Percentiles rank a stretch among this genome's conserved stretches.
Evolutionary conservation across 2,329 filamentous ascomycete species (phyloP).

Genomic region (Fusarium sp.): DNA sequence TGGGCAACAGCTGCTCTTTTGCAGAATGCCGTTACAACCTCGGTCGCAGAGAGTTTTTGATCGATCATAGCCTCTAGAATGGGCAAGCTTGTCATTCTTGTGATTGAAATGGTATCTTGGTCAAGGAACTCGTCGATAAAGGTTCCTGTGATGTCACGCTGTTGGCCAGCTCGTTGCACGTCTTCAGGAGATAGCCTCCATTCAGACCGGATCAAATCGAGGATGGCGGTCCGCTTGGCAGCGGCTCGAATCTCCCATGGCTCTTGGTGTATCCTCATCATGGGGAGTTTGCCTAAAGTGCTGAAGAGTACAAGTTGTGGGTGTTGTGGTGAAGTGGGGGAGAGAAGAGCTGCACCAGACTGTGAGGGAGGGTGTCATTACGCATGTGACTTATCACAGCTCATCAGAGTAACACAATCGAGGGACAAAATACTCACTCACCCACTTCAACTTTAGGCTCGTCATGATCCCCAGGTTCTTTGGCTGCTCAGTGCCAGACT

Average conservation of each 20-base stretch:
- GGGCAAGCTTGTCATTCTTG: slow-evolving; percentile 9
- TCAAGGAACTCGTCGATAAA: slow-evolving; percentile 40
- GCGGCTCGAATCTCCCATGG: slow-evolving; percentile 36
- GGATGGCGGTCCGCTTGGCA: slow-evolving; percentile 27
- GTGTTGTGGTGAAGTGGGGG: neutral
- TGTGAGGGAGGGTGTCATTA: too few relatives aligned
- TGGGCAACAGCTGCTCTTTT: slow-evolving; percentile 63
- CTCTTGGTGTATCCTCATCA: neutral
- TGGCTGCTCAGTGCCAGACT: too few relatives aligned
- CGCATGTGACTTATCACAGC: too few relatives aligned
- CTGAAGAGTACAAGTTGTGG: neutral
- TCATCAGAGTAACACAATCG: too few relatives aligned
- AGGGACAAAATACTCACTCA: too few relatives aligned
- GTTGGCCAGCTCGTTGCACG: slow-evolving; percentile 15
- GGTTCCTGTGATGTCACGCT: slow-evolving; percentile 26
- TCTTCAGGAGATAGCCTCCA: slow-evolving; percentile 38
- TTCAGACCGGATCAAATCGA: slow-evolving; percentile 30
- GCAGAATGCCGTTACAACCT: slow-evolving; percentile 64
- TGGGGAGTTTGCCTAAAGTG: neutral
- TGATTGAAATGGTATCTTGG: slow-evolving; percentile 7
- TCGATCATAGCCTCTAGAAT: slow-evolving; percentile 7
- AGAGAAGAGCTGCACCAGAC: neutral
- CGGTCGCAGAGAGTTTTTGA: slow-evolving; percentile 40
- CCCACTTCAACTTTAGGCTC: too few relatives aligned
- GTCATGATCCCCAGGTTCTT: too few relatives aligned